Conservation (phyloP, 2,329 filamentous ascomycete species). For the Elsinoe batatas region DNA sequence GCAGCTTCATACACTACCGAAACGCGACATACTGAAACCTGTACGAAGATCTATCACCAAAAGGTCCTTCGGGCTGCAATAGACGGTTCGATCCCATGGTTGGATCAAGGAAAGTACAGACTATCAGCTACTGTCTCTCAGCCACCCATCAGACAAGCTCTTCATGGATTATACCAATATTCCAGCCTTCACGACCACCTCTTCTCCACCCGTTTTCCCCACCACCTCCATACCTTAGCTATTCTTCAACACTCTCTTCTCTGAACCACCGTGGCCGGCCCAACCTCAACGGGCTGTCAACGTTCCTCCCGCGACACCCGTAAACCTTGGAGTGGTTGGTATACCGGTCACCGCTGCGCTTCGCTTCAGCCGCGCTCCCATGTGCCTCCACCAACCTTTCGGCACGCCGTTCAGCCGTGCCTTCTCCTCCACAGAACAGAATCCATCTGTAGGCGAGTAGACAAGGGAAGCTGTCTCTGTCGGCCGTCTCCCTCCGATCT, state of each 20-base stretch:
- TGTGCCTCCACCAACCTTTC: not conserved
- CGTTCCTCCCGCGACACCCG: conserved; percentile 7
- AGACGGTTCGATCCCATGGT: not conserved
- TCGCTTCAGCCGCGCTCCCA: not conserved
- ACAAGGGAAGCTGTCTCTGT: not conserved
- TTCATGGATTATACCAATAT: not conserved
- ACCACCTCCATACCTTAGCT: not conserved
- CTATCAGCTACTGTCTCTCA: not conserved
- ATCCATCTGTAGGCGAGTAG: not conserved
- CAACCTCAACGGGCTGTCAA: conserved; percentile 10
- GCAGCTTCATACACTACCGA: conserved; percentile 3
- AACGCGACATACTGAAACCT: conserved; percentile 2
- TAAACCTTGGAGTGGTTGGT: conserved; percentile 5
- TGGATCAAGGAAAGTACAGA: not conserved
- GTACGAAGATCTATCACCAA: not conserved
- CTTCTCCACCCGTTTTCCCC: conserved; percentile 2
- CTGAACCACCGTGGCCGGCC: not conserved
- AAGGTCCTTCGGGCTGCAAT: not conserved
- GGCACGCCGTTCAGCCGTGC: not conserved
- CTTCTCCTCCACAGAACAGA: not conserved
- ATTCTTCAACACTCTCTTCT: not conserved
- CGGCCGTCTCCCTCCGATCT: not conserved
- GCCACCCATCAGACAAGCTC: not conserved
- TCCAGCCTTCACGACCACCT: not conserved
- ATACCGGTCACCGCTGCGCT: not conserved